Base-by-base conservation (phyloP, 768 basidiomycete genomes). In the Galerina sulciceps region DNA sequence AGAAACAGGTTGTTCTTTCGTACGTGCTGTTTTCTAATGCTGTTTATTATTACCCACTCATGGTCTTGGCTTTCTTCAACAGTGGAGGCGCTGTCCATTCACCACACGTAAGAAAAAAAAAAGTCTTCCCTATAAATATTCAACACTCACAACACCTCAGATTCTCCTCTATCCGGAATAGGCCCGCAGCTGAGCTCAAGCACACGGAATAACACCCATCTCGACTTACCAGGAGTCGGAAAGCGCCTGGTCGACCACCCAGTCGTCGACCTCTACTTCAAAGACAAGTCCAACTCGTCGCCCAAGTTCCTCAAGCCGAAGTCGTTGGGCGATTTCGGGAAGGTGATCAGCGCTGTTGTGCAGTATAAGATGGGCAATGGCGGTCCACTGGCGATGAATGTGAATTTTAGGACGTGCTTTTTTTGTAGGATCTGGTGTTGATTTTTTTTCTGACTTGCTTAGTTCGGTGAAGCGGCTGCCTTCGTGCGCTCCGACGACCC, bases 121-220 rank as follows among this genome's bases (percentile, higher is more conserved):
- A n/a, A n/a, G n/a, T n/a, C n/a, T n/a, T n/a, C n/a, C n/a, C n/a
- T 31, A 31, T 31, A 31, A 4, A 31, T 8, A 31, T 8, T 31
- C 26, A 31, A 31, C 2, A 31, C 8, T 31, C 26, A 8, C 8
- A 31, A 31, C n/a, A 31, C 26, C 4, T 31, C 26, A 89, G 76
- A 81, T 90, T 50, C 77, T 91, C 80, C 89, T 79, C 78, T 91
- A 15, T 91, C 89, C 35, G 93, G 93, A 8, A 74, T 95, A 46
- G 93, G 93, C 4, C 88, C 90, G 40, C 80, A 2, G 75, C 75
- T 1, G 78, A 89, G 6, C 78, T 94, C 26, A 63, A 75, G 14
- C 68, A 36, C 75, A 85, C 55, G 70, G 71, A 4, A 87, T 95
- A 18, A 74, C 81, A 0, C 71, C 85, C 22, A 72, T 87, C 66